Evolutionary conservation across 129 eudicot genomes (phyloP).

Genomic region (Artemisia annua): DNA sequence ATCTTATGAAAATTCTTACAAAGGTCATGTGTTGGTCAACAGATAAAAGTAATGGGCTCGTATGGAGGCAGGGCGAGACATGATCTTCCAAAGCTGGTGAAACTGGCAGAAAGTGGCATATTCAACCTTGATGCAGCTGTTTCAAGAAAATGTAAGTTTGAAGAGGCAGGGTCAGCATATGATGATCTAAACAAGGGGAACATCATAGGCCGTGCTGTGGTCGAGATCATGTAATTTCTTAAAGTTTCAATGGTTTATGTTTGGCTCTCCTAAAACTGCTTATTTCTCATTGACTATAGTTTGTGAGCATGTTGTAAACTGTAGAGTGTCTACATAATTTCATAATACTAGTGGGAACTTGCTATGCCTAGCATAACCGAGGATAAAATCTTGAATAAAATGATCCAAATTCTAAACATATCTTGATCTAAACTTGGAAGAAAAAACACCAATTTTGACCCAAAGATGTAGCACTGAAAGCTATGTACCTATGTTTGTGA

Average conservation of each 20-base stretch:
- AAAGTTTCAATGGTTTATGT: neutral
- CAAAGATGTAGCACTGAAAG: too few species aligned
- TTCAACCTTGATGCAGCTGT: slow-evolving; percentile 83
- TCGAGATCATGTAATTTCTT: slow-evolving; percentile 62
- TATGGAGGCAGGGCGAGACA: slow-evolving; percentile 97
- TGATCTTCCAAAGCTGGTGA: slow-evolving; percentile 89
- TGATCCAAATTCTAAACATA: too few species aligned
- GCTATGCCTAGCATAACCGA: too few species aligned
- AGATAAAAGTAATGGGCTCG: slow-evolving; percentile 93
- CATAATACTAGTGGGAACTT: neutral
- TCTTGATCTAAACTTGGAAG: too few species aligned
- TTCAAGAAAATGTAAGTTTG: slow-evolving; percentile 76
- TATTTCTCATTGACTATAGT: too few species aligned
- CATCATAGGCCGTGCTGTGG: slow-evolving; percentile 88
- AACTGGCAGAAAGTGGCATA: slow-evolving; percentile 83
- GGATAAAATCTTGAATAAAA: too few species aligned
- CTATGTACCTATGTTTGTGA: too few species aligned
- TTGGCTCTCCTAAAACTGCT: too few species aligned
- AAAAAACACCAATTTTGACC: too few species aligned
- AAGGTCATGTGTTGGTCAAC: slow-evolving; percentile 1
- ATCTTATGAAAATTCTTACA: neutral
- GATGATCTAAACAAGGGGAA: slow-evolving; percentile 78
- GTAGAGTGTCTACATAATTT: neutral
- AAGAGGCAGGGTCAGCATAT: slow-evolving; percentile 74
- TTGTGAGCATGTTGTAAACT: neutral